Conservation (phyloP, 2,329 filamentous ascomycete genomes). For the Talaromyces sp. region DNA sequence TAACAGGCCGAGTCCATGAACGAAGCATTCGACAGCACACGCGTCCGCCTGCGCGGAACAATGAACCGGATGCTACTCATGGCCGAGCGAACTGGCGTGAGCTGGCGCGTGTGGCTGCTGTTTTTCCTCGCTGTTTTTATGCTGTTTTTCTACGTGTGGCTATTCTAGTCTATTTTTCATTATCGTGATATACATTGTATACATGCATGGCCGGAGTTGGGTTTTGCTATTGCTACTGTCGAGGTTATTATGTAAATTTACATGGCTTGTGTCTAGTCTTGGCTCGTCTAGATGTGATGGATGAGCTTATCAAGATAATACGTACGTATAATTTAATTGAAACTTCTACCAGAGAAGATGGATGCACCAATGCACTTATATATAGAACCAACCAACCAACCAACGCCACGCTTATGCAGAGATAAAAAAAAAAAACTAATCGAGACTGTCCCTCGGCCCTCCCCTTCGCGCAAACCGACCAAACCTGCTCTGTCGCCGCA, state of each 20-base stretch:
- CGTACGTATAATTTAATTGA: not conserved
- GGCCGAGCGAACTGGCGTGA: constrained; percentile 89
- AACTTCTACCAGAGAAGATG: not conserved
- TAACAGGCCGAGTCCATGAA: constrained; percentile 74
- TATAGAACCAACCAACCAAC: not conserved
- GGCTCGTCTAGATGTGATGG: not conserved
- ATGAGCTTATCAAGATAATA: not conserved
- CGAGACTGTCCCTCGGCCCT: constrained; percentile 49
- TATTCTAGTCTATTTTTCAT: constrained; percentile 42
- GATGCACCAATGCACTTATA: not conserved
- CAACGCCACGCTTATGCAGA: not conserved
- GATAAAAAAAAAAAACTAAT: constrained; percentile 22
- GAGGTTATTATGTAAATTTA: not conserved
- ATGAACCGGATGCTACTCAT: constrained; percentile 97
- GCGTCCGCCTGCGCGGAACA: constrained; percentile 75
- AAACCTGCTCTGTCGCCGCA: constrained; percentile 25
- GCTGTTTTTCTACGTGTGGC: constrained; percentile 88
- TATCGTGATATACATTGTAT: constrained; percentile 8
- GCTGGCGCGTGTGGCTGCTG: constrained; percentile 87
- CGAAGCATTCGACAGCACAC: constrained; percentile 81
- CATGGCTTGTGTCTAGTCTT: not conserved
- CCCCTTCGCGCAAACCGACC: constrained; percentile 39
- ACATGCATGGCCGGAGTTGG: constrained; percentile 1
- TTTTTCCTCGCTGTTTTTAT: constrained; percentile 82
- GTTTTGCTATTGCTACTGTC: not conserved